phyloP scores from a whole-genome alignment of 1,284 basidiomycete species.

The Irpex sp. region DNA sequence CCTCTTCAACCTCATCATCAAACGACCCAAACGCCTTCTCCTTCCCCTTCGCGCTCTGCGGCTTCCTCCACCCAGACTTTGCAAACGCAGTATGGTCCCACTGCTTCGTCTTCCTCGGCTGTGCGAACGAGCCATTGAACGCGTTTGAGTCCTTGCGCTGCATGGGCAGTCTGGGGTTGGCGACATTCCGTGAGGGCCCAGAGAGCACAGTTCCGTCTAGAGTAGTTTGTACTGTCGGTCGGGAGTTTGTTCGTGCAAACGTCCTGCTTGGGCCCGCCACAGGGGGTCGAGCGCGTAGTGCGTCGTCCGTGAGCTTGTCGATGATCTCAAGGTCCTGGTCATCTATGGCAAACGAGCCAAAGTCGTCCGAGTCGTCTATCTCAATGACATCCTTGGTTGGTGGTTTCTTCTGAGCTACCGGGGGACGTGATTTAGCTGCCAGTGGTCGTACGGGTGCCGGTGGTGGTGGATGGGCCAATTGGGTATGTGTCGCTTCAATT shows the following conservation, averaged over 20 bases:
- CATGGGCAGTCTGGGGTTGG: slow-evolving; percentile 15
- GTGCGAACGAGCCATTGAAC: slow-evolving; percentile 47
- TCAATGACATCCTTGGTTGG: slow-evolving; percentile 23
- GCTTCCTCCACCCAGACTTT: slow-evolving; percentile 64
- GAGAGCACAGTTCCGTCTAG: slow-evolving; percentile 56
- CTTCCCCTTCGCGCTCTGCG: slow-evolving; percentile 47
- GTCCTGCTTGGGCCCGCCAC: slow-evolving; percentile 37
- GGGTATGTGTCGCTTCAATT: slow-evolving; percentile 57
- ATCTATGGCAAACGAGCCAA: slow-evolving; percentile 54
- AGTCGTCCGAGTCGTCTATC: slow-evolving; percentile 43
- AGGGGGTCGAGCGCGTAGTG: slow-evolving; percentile 14
- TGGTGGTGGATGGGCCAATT: slow-evolving; percentile 17
- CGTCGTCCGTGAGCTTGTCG: slow-evolving; percentile 47
- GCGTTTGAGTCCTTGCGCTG: slow-evolving; percentile 39
- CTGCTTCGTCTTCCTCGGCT: slow-evolving; percentile 62
- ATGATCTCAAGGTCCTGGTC: slow-evolving; percentile 47
- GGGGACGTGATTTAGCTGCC: not conserved
- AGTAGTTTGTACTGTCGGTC: slow-evolving; percentile 54
- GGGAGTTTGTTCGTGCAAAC: slow-evolving; percentile 18
- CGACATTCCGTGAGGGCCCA: slow-evolving; percentile 24
- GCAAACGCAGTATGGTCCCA: slow-evolving; percentile 88
- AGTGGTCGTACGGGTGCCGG: slow-evolving; percentile 4
- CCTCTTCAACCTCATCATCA: slow-evolving; percentile 44
- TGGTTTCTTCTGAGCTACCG: slow-evolving; percentile 11
- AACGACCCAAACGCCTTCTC: slow-evolving; percentile 25